phyloP scores from a whole-genome alignment of 2,329 filamentous ascomycete genomes.

The Dactylonectria macrodidyma region DNA sequence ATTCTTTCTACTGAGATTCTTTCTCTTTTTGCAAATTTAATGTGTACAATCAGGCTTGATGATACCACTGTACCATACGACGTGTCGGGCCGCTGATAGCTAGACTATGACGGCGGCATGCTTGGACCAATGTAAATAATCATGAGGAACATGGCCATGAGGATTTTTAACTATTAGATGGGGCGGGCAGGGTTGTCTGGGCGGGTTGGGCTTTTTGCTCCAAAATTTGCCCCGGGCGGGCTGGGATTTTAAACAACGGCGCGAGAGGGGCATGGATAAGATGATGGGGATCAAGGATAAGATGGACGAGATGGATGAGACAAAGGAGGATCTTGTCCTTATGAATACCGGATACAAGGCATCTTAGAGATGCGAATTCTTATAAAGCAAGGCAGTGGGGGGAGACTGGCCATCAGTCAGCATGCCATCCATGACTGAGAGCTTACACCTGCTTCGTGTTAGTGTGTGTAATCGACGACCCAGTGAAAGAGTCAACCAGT shows the following conservation, averaged over 20 bases:
- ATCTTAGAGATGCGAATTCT: conserved; percentile 4
- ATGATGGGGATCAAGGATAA: not conserved
- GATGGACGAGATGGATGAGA: not conserved
- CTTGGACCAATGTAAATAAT: conserved; percentile 35
- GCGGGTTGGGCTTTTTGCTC: conserved; percentile 10
- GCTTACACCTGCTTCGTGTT: conserved; percentile 23
- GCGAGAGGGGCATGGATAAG: not conserved
- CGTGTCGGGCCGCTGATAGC: conserved; percentile 26
- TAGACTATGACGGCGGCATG: conserved; percentile 30
- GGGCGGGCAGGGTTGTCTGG: conserved; percentile 20
- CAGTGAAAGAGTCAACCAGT: not conserved
- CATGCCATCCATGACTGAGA: conserved; percentile 21
- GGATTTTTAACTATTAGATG: conserved; percentile 26
- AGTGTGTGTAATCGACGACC: not conserved
- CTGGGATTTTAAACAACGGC: conserved; percentile 13
- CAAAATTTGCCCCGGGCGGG: conserved; percentile 14
- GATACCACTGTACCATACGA: conserved; percentile 46
- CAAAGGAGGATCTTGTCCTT: conserved; percentile 1
- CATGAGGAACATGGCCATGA: conserved; percentile 20
- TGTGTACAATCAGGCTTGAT: conserved; percentile 38
- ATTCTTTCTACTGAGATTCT: conserved; percentile 34
- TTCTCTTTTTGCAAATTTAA: conserved; percentile 36
- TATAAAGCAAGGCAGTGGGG: not conserved
- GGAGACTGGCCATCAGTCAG: conserved; percentile 21
- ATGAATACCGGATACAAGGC: conserved; percentile 11